Evolutionary conservation across 2,329 filamentous ascomycete genomes (phyloP), one percentile per base, ranked within the genome.

Genomic region (Alternaria longipes): DNA sequence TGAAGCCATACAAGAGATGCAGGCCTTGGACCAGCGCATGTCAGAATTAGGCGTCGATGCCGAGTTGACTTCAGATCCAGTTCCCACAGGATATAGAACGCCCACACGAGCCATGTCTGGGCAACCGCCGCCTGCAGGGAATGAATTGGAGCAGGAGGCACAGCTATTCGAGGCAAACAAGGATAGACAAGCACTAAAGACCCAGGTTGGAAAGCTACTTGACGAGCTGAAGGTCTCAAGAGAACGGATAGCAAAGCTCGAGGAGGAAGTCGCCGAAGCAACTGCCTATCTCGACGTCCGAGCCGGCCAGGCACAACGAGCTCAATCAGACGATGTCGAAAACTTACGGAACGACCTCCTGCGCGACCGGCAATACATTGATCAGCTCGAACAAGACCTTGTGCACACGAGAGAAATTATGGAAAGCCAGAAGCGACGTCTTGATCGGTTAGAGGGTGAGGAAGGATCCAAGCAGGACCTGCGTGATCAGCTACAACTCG

Each of bases 401-500:
- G 77, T 80, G 22, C 78, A 77, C 40, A 75, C 81, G n/a, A 78
- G 78, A 55, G 77, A 80, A 20, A 77, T 79, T 1, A 67, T 82
- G 26, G 81, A 83, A n/a, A 79, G 74, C 24, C 81, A 82, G 59
- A 82, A 83, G 60, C 76, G 79, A 40, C 79, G 83, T 51, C 75
- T 84, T 5, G 80, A 82, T 53, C 75, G 80, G 1, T 74, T 79
- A 54, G 81, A 81, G 60, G 73, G 73, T 14, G 79, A 81, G 54
- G 73, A 77, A 51, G 80, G 79, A 16, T 77, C 75, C 16, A 83
- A 83, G 60, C 81, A 84, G 67, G 81, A 82, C 53, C 68, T 85
- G n/a, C 79, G 81, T 5, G 83, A 85, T 60, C 82, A 84, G 54
- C 65, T 84, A n/a, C 83, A 84, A 64, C 73, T 84, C 26, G 70